These are phyloP conservation scores for Acacia acuminata DNA, from an alignment of 306 rosid genomes.

Conservation along the genomic window DNA sequence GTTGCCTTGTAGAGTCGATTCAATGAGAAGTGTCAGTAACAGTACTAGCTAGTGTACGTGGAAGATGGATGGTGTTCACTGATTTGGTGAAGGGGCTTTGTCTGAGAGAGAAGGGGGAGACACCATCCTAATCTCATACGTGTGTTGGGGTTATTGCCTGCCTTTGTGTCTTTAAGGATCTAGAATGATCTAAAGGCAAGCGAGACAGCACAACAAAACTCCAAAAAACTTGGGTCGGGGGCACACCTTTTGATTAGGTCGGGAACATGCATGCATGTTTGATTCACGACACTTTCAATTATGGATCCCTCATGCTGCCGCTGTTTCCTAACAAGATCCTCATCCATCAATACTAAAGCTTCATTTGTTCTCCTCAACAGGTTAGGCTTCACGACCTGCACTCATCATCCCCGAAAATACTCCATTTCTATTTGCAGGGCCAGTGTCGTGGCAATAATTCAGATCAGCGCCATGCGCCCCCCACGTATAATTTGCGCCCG, in stretches of 20 bases:
- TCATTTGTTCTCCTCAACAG: neutral
- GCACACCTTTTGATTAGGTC: constrained; percentile 14
- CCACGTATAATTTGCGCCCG: neutral
- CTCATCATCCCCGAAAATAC: neutral
- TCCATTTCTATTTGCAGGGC: neutral
- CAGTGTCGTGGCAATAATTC: neutral
- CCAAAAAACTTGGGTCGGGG: constrained; percentile 22
- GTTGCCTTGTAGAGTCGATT: neutral
- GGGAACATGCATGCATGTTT: constrained; percentile 3
- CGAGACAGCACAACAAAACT: constrained; percentile 6
- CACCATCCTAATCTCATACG: neutral
- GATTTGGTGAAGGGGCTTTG: neutral
- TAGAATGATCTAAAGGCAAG: neutral
- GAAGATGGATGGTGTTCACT: neutral
- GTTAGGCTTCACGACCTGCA: neutral
- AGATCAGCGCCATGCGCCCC: neutral
- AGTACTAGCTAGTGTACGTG: too few relatives aligned
- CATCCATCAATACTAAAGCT: neutral
- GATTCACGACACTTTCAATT: neutral
- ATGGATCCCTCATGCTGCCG: neutral
- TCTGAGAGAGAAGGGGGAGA: neutral
- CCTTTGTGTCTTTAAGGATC: neutral
- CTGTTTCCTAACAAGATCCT: neutral
- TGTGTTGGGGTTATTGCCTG: neutral
- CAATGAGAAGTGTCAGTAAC: neutral